Percentiles rank a stretch among this genome's conserved stretches.
These are phyloP conservation scores for Cutaneotrichosporon sp. DNA, from an alignment of 1,284 basidiomycete genomes.

Conservation along the genomic window DNA sequence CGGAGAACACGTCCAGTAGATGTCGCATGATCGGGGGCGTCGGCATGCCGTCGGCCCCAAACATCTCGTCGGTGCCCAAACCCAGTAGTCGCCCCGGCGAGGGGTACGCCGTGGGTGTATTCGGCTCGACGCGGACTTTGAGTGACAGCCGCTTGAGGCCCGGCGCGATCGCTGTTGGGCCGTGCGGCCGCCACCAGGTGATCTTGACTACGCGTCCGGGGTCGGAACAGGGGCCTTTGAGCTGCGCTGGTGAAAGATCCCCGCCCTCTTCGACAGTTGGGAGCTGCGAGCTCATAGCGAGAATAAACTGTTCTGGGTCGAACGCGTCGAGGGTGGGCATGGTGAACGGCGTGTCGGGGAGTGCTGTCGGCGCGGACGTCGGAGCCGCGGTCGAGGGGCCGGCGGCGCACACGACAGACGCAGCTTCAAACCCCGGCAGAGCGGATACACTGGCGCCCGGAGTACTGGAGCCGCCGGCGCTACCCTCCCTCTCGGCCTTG, in stretches of 20 bases:
- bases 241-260: background rate
- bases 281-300: conserved; percentile 23
- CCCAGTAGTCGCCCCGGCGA: background rate
- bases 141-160: conserved; percentile 28
- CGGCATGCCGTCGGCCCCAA: conserved; percentile 19
- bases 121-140: conserved; percentile 22
- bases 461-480: no score
- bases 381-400: no score
- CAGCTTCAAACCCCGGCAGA: background rate
- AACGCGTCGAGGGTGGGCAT: conserved; percentile 1
- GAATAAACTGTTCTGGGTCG: conserved; percentile 26
- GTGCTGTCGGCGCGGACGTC: background rate
- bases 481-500: conserved; percentile 3
- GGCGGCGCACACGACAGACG: no score
- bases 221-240: background rate
- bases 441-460: background rate
- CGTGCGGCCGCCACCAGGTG: conserved; percentile 35
- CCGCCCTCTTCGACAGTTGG: conserved; percentile 23
- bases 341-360: background rate
- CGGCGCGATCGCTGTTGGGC: conserved; percentile 27
- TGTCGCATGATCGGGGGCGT: conserved; percentile 20
- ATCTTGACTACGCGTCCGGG: conserved; percentile 25
- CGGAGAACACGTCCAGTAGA: conserved; percentile 23
- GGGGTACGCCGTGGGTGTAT: background rate
- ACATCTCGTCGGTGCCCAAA: conserved; percentile 1